phyloP scores from a whole-genome alignment of 2,329 filamentous ascomycete species.

The Neurospora crassa region DNA sequence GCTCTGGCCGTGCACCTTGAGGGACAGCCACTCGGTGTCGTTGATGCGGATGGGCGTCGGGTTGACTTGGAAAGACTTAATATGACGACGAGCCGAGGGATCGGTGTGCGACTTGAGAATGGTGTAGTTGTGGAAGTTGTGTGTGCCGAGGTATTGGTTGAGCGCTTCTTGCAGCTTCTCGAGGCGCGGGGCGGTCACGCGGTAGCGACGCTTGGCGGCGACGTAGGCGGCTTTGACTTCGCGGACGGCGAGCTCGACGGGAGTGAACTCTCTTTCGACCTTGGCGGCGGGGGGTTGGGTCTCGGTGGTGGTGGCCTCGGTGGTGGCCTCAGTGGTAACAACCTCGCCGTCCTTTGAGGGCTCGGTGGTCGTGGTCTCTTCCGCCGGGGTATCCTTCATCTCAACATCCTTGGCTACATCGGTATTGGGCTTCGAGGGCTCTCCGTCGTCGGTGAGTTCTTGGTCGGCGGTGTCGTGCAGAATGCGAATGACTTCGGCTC shows the following conservation, averaged over 20 bases:
- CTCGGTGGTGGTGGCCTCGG: background rate
- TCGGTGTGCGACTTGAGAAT: constrained; percentile 77
- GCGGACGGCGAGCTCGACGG: constrained; percentile 57
- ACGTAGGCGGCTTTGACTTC: constrained; percentile 76
- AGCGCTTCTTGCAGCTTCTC: constrained; percentile 67
- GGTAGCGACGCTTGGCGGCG: constrained; percentile 73
- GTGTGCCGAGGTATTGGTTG: constrained; percentile 68
- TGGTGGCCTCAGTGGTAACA: background rate
- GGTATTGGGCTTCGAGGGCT: background rate
- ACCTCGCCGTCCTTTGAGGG: background rate
- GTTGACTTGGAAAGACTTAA: constrained; percentile 83
- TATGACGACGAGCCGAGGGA: constrained; percentile 77
- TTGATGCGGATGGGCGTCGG: constrained; percentile 70
- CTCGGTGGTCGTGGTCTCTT: constrained; percentile 2
- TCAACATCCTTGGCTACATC: background rate
- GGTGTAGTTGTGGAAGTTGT: constrained; percentile 97
- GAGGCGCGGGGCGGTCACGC: constrained; percentile 63
- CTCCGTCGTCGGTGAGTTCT: constrained; percentile 13
- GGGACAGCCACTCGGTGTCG: constrained; percentile 87
- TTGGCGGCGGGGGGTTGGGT: constrained; percentile 4
- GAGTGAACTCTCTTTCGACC: constrained; percentile 24
- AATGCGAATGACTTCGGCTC: constrained; percentile 51
- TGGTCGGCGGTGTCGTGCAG: constrained; percentile 37
- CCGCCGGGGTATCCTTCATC: constrained; percentile 6
- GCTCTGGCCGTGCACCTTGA: constrained; percentile 94